A percentile compares a stretch with the other conserved stretches of the same genome.
These are phyloP conservation scores for Flaveria floridana DNA, from an alignment of 140 eudicot species.

Conservation along the genomic window DNA sequence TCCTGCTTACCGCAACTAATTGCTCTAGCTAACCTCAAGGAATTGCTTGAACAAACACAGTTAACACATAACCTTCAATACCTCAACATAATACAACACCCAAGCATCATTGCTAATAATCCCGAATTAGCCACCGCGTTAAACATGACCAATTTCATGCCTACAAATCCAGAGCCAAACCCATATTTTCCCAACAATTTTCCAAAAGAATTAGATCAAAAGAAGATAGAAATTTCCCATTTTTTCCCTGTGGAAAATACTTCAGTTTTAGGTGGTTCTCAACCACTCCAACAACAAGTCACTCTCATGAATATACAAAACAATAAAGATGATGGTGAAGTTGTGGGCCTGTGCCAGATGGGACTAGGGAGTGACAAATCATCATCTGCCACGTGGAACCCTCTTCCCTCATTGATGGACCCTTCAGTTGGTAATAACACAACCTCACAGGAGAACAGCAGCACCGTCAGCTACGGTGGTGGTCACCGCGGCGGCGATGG, in stretches of 20 bases:
- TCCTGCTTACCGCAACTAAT: constrained; percentile 64
- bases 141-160: constrained; percentile 16
- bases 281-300: constrained; percentile 42
- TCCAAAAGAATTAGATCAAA: constrained; percentile 29
- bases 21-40: constrained; percentile 54
- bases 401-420: constrained; percentile 33
- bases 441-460: constrained; percentile 33
- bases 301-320: constrained; percentile 31
- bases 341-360: constrained; percentile 36
- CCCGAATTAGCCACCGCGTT: constrained; percentile 1
- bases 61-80: constrained; percentile 45
- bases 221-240: constrained; percentile 33
- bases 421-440: constrained; percentile 25
- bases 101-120: background rate
- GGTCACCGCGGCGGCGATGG: background rate
- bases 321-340: constrained; percentile 17
- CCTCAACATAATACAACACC: constrained; percentile 39
- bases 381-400: constrained; percentile 31
- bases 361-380: constrained; percentile 32
- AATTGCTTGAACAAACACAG: constrained; percentile 49
- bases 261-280: constrained; percentile 31
- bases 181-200: constrained; percentile 5
- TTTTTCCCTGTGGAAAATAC: constrained; percentile 36
- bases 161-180: constrained; percentile 10
- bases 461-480: constrained; percentile 22